Evolutionary conservation across 75 land plant species (phyloP).

Genomic region (Cupressus sempervirens): DNA sequence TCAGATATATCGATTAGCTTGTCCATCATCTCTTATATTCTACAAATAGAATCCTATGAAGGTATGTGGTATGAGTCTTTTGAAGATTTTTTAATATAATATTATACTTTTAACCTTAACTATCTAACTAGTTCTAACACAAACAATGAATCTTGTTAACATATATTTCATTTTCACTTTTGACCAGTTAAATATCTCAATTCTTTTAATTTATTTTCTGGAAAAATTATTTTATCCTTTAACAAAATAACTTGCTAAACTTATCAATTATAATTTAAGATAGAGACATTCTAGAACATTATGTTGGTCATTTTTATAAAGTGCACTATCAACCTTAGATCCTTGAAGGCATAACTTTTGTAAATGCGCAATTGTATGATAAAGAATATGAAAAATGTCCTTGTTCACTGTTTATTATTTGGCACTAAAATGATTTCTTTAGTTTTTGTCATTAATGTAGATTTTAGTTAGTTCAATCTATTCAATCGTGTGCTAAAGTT

Average conservation of each 20-base stretch:
- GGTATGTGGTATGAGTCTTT: conserved; percentile 12
- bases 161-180: background rate
- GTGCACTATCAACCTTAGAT: background rate
- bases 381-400: background rate
- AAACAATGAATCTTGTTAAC: background rate
- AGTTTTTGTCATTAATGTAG: background rate
- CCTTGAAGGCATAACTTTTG: background rate
- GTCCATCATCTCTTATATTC: conserved; percentile 83
- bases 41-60: conserved; percentile 85
- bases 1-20: conserved; percentile 80
- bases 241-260: background rate
- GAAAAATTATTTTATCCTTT: background rate
- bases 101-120: background rate
- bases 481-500: background rate
- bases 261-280: background rate
- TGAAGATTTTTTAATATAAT: background rate
- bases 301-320: background rate
- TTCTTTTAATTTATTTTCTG: background rate
- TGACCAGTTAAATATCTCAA: background rate
- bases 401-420: background rate
- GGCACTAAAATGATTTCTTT: background rate
- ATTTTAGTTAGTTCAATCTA: background rate
- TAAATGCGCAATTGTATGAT: background rate
- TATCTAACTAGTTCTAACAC: background rate
- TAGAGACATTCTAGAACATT: background rate